A percentile compares a stretch with the other conserved stretches of the same genome.
phyloP scores from a whole-genome alignment of 306 rosid species.

The Bauhinia variegata region DNA sequence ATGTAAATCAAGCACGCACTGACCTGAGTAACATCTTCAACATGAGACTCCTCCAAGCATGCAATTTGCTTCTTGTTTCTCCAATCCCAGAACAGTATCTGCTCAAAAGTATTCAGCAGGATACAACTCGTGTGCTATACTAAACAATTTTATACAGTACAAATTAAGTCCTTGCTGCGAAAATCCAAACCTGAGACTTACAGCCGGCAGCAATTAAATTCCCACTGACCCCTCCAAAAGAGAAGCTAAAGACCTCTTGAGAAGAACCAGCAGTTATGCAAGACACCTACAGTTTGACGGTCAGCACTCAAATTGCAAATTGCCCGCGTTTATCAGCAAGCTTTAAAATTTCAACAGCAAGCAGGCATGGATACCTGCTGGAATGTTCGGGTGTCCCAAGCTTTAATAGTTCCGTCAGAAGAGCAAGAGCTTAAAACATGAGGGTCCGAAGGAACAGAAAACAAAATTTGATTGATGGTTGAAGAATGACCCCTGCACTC shows the following conservation, averaged over 20 bases:
- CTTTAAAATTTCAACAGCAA: background rate
- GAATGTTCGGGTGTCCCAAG: conserved; percentile 81
- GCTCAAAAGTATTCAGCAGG: conserved; percentile 27
- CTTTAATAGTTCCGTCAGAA: conserved; percentile 84
- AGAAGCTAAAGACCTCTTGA: conserved; percentile 83
- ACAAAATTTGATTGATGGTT: conserved; percentile 76
- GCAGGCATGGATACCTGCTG: conserved; percentile 56
- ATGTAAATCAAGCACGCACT: conserved; percentile 39
- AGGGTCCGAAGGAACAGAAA: conserved; percentile 58
- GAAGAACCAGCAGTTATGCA: conserved; percentile 65
- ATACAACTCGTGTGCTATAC: background rate
- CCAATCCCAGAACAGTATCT: conserved; percentile 95
- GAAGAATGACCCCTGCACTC: conserved; percentile 84
- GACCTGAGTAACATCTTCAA: conserved; percentile 97
- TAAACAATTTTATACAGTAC: conserved; percentile 8
- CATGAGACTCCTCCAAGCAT: conserved; percentile 83
- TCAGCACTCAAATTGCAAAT: conserved; percentile 16
- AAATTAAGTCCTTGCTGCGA: background rate
- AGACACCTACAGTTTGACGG: conserved; percentile 63
- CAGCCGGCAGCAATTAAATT: conserved; percentile 90
- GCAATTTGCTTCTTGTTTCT: conserved; percentile 86
- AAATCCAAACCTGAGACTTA: conserved; percentile 68
- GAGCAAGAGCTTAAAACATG: conserved; percentile 81
- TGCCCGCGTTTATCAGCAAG: background rate
- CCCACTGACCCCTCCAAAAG: conserved; percentile 68